Evolutionary conservation across 345 rosid genomes (phyloP).

Genomic region (Chamaenerion angustifolium): DNA sequence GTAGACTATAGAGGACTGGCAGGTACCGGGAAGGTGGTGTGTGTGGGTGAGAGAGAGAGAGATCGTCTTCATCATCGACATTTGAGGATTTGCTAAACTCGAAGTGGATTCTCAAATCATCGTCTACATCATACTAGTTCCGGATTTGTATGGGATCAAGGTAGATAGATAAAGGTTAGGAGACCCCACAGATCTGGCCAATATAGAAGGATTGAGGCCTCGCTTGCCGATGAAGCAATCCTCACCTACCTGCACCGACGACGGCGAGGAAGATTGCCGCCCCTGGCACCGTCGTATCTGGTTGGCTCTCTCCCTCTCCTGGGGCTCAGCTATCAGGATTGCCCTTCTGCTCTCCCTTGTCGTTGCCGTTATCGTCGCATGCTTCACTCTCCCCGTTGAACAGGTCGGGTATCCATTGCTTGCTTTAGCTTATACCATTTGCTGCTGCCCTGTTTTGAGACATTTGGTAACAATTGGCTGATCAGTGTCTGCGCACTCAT

Average conservation of each 20-base stretch:
- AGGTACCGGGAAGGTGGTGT: too few species aligned
- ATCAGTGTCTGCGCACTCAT: too few species aligned
- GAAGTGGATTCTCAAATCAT: too few species aligned
- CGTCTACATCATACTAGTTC: too few species aligned
- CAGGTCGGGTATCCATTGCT: conserved; percentile 27
- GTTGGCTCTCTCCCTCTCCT: conserved; percentile 45
- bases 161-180: too few species aligned
- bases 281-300: conserved; percentile 37
- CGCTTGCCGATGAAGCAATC: conserved; percentile 45
- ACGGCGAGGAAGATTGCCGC: conserved; percentile 29
- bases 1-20: too few species aligned
- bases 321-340: conserved; percentile 66
- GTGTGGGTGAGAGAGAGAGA: too few species aligned
- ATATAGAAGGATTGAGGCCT: conserved; percentile 21
- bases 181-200: too few species aligned
- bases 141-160: too few species aligned
- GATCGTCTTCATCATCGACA: too few species aligned
- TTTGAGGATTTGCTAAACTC: too few species aligned
- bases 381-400: conserved; percentile 83
- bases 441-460: not conserved
- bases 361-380: conserved; percentile 55
- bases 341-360: conserved; percentile 50
- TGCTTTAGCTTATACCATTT: not conserved
- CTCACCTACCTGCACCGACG: conserved; percentile 4
- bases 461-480: too few species aligned